Evolutionary conservation across 768 basidiomycete genomes (phyloP).

Genomic region (Terana coerulea): DNA sequence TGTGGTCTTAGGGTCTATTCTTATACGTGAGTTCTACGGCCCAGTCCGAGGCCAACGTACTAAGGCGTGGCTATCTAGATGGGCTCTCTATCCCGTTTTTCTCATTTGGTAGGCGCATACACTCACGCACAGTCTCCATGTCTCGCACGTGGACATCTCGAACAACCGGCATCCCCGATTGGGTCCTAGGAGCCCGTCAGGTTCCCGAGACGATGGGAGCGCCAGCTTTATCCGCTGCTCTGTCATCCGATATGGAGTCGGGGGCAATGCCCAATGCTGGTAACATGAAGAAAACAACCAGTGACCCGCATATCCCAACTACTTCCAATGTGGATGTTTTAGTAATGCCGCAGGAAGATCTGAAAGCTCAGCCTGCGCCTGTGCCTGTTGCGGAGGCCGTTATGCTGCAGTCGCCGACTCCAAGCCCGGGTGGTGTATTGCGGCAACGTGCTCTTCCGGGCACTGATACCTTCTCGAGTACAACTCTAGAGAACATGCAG

Average conservation of each 20-base stretch:
- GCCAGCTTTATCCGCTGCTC: neutral
- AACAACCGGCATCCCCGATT: constrained; percentile 35
- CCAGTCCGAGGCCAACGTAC: neutral
- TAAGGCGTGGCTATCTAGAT: constrained; percentile 39
- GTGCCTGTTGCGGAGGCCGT: neutral
- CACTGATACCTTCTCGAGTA: too few relatives aligned
- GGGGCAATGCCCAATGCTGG: too few relatives aligned
- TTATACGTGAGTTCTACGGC: constrained; percentile 59
- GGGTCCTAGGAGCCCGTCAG: constrained; percentile 37
- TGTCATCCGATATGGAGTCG: neutral
- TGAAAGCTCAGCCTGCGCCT: neutral
- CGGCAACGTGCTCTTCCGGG: too few relatives aligned
- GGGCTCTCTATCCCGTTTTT: constrained; percentile 71
- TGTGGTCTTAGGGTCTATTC: constrained; percentile 80
- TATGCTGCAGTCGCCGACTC: neutral
- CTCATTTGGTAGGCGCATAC: constrained; percentile 44
- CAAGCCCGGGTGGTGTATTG: too few relatives aligned
- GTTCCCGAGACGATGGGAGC: constrained; percentile 6
- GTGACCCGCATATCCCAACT: neutral
- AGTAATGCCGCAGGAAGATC: constrained; percentile 2
- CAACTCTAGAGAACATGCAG: too few relatives aligned
- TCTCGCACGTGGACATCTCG: constrained; percentile 39
- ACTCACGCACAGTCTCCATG: constrained; percentile 44
- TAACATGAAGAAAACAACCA: neutral
- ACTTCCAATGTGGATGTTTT: constrained; percentile 4